phyloP scores from a whole-genome alignment of 352 stramenopile genomes.

The Pythium dissotocum region DNA sequence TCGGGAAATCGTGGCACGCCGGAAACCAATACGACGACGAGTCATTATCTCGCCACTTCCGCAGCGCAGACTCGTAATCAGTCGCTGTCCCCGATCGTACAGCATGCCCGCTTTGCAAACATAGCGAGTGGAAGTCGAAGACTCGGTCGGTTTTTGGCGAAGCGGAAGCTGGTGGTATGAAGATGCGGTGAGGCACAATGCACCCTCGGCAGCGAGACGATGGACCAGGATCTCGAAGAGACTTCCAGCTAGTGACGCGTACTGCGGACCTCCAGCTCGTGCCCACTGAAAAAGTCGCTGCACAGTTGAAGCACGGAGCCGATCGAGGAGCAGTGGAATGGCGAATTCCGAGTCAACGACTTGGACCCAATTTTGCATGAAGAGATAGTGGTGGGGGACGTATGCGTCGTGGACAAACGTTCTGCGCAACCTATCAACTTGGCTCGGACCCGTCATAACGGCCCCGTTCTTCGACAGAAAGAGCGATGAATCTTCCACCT shows the following conservation, averaged over 20 bases:
- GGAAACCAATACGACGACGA: slow-evolving; percentile 27
- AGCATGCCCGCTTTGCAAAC: neutral
- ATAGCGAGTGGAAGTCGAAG: slow-evolving; percentile 3
- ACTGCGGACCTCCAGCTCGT: neutral
- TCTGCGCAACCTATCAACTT: neutral
- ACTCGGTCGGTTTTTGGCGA: neutral
- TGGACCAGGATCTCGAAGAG: slow-evolving; percentile 8
- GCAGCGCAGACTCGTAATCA: slow-evolving; percentile 13
- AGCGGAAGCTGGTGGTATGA: slow-evolving; percentile 10
- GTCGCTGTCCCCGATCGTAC: neutral
- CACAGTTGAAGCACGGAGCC: neutral
- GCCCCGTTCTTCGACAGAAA: neutral
- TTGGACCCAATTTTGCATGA: neutral
- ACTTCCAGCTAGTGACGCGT: neutral
- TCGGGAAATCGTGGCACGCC: slow-evolving; percentile 25
- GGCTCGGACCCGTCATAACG: neutral
- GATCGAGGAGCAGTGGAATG: neutral
- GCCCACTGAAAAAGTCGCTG: neutral
- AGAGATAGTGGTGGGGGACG: neutral
- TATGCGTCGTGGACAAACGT: neutral
- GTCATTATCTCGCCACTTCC: slow-evolving; percentile 11
- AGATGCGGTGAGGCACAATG: slow-evolving; percentile 14
- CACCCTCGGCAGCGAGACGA: slow-evolving; percentile 17
- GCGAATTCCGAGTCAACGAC: neutral
- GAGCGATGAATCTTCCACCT: neutral